phyloP scores from a whole-genome alignment of 129 eudicot genomes.

The Lonicera japonica region DNA sequence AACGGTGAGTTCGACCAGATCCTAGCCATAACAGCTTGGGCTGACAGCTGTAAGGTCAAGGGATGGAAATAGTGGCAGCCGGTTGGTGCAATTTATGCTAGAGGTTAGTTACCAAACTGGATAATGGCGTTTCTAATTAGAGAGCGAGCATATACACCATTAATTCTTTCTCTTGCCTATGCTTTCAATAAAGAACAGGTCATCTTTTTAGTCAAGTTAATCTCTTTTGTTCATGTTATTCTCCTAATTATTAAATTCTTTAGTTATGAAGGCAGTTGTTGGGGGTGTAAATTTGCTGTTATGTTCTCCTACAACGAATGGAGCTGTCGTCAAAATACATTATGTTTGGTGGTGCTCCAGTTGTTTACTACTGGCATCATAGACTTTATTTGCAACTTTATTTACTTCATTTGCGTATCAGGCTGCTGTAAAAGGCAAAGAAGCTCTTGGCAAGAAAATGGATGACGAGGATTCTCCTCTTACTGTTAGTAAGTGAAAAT shows the following conservation, averaged over 20 bases:
- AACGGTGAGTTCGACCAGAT: no score
- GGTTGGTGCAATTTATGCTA: no score
- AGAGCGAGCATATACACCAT: no score
- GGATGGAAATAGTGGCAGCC: no score
- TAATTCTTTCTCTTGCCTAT: neutral
- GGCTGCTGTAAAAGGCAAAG: slow-evolving; percentile 52
- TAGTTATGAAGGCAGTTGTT: neutral
- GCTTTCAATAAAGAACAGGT: no score
- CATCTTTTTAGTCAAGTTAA: slow-evolving; percentile 1
- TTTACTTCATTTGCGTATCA: slow-evolving; percentile 14
- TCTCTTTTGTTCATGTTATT: neutral
- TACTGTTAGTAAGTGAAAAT: slow-evolving; percentile 48
- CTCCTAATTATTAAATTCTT: neutral
- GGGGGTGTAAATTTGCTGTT: neutral
- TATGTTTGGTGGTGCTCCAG: no score
- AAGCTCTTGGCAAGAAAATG: slow-evolving; percentile 24
- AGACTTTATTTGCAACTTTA: neutral
- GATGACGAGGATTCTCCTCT: slow-evolving; percentile 39
- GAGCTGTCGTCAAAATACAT: no score
- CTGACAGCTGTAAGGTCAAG: no score
- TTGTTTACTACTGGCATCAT: slow-evolving; percentile 5
- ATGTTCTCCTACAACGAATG: neutral
- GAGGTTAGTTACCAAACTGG: no score
- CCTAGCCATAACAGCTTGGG: no score
- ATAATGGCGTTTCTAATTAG: no score